phyloP scores from a whole-genome alignment of 805 yeast species.

The Priceomyces medius region DNA sequence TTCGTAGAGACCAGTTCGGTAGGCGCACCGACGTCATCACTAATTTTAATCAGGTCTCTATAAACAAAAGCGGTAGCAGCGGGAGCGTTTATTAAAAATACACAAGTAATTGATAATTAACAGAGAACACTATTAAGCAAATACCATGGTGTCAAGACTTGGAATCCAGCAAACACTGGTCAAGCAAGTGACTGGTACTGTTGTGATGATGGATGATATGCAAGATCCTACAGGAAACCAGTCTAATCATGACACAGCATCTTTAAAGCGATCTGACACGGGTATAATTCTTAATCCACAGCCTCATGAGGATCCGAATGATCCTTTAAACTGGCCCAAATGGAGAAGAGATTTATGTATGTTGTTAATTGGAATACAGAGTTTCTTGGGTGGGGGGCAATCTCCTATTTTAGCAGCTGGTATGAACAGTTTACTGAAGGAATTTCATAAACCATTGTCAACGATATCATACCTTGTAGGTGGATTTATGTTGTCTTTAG shows the following conservation, averaged over 20 bases:
- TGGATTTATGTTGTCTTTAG: slow-evolving; percentile 56
- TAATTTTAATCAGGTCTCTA: too few species aligned
- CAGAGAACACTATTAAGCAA: too few species aligned
- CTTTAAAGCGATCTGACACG: slow-evolving; percentile 43
- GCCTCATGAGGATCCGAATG: slow-evolving; percentile 62
- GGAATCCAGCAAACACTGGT: slow-evolving; percentile 44
- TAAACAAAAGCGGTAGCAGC: too few species aligned
- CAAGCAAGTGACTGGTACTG: slow-evolving; percentile 50
- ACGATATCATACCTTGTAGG: slow-evolving; percentile 56
- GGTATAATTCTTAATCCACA: slow-evolving; percentile 60
- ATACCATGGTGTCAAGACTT: slow-evolving; percentile 14
- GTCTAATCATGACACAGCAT: slow-evolving; percentile 10
- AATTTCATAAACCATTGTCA: slow-evolving; percentile 43
- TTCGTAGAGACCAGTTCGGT: too few species aligned
- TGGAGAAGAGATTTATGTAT: slow-evolving; percentile 58
- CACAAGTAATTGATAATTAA: too few species aligned
- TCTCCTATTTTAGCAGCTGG: slow-evolving; percentile 62
- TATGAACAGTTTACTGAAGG: slow-evolving; percentile 36
- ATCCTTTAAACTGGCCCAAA: slow-evolving; percentile 65
- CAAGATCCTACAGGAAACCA: slow-evolving; percentile 10
- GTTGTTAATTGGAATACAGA: slow-evolving; percentile 53
- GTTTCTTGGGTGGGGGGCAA: slow-evolving; percentile 62
- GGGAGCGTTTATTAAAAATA: too few species aligned
- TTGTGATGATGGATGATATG: slow-evolving; percentile 35
- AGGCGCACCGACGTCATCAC: too few species aligned